Evolutionary conservation across 148 eudicot genomes (phyloP).

Genomic region (Rhododendron williamsianum): DNA sequence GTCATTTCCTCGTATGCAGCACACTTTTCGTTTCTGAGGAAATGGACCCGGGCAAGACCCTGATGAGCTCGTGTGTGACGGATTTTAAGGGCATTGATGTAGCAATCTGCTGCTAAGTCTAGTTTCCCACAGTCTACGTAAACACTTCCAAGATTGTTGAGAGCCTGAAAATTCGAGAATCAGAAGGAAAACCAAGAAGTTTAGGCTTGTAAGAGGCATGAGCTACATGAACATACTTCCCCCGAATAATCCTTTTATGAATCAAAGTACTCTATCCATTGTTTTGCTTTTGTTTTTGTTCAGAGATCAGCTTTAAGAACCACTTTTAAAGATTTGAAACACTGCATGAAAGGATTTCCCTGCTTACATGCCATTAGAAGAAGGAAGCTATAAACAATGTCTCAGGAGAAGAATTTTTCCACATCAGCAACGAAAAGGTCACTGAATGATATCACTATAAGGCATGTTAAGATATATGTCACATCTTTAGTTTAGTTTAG

Average conservation of each 20-base stretch:
- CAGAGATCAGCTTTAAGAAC: not conserved
- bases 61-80: constrained; percentile 97
- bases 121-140: constrained; percentile 80
- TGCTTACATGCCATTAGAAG: not conserved
- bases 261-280: not conserved
- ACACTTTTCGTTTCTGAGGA: constrained; percentile 56
- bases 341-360: not conserved
- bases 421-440: not conserved
- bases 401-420: not conserved
- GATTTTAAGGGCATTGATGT: constrained; percentile 82
- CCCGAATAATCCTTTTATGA: not conserved
- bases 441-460: not conserved
- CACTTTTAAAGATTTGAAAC: not conserved
- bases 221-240: not conserved
- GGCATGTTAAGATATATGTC: not conserved
- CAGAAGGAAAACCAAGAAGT: constrained; percentile 1
- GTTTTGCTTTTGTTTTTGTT: not conserved
- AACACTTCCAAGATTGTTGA: constrained; percentile 95
- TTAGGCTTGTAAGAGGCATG: not conserved
- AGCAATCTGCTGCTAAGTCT: constrained; percentile 89
- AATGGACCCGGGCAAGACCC: constrained; percentile 94
- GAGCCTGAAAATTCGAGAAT: constrained; percentile 47
- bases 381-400: not conserved
- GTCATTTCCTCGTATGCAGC: constrained; percentile 96
- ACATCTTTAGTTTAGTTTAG: not conserved